Percentiles rank a stretch among this genome's conserved stretches.
Conservation (phyloP, 441 rosid species). For the Kokia cookei region DNA sequence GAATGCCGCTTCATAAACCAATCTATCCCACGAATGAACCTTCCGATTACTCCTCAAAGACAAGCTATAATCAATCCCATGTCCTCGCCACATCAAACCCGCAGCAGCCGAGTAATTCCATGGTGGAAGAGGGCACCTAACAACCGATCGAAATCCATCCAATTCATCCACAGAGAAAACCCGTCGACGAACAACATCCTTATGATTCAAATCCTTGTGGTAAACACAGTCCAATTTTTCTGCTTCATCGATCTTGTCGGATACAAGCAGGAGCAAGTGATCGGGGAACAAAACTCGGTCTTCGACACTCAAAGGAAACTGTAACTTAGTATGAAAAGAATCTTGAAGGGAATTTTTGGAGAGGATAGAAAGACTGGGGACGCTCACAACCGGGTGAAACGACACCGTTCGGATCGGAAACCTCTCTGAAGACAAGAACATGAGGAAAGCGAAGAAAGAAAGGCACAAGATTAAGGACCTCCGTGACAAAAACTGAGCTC, state of each 20-base stretch:
- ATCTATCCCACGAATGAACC: slow-evolving; percentile 55
- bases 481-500: slow-evolving; percentile 35
- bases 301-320: slow-evolving; percentile 31
- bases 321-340: slow-evolving; percentile 24
- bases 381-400: slow-evolving; percentile 55
- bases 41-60: slow-evolving; percentile 17
- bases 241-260: slow-evolving; percentile 21
- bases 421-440: slow-evolving; percentile 56
- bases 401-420: slow-evolving; percentile 42
- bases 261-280: slow-evolving; percentile 54
- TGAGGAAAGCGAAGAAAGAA: slow-evolving; percentile 57
- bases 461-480: slow-evolving; percentile 48
- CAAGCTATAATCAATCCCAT: slow-evolving; percentile 19
- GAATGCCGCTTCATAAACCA: slow-evolving; percentile 72
- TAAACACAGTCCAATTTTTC: slow-evolving; percentile 59
- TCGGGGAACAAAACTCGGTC: slow-evolving; percentile 71
- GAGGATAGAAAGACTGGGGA: slow-evolving; percentile 43
- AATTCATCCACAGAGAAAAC: slow-evolving; percentile 52
- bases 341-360: slow-evolving; percentile 41
- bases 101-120: slow-evolving; percentile 50
- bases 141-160: slow-evolving; percentile 50
- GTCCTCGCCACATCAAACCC: slow-evolving; percentile 45
- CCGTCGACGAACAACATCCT: slow-evolving; percentile 14
- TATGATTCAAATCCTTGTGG: slow-evolving; percentile 6
- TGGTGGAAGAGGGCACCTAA: slow-evolving; percentile 67